A percentile compares a stretch with the other conserved stretches of the same genome.
These are phyloP conservation scores for Aotearoamyces nothofagi DNA, from an alignment of 2,329 filamentous ascomycete species.

Conservation along the genomic window DNA sequence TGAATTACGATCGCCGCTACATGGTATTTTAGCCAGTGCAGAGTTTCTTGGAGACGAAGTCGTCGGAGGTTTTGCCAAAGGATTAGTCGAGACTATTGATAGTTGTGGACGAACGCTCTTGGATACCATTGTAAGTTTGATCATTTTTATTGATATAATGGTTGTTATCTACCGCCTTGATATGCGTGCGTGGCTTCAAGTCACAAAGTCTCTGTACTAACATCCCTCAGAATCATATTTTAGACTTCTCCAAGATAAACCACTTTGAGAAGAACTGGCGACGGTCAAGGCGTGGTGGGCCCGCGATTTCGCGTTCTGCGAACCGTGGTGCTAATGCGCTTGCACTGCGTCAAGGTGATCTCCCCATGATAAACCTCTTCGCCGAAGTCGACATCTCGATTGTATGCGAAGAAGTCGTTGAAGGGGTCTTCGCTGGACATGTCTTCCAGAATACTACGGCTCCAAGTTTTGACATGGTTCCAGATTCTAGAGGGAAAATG, in stretches of 20 bases:
- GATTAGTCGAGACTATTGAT: constrained; percentile 21
- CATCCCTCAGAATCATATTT: constrained; percentile 22
- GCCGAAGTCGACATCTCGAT: constrained; percentile 18
- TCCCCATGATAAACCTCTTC: constrained; percentile 20
- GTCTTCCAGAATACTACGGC: constrained; percentile 18
- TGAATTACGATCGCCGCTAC: constrained; percentile 38
- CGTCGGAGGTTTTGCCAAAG: constrained; percentile 15
- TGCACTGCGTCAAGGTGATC: constrained; percentile 13
- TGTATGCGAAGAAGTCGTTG: constrained; percentile 20
- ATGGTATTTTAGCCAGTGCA: constrained; percentile 37
- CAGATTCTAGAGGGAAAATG: constrained; percentile 13
- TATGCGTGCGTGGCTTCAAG: too few relatives aligned
- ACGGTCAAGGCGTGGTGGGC: constrained; percentile 9
- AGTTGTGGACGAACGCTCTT: constrained; percentile 23
- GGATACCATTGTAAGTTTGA: constrained; percentile 24
- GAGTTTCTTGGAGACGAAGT: constrained; percentile 31
- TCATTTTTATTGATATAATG: too few relatives aligned
- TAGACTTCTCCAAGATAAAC: constrained; percentile 25
- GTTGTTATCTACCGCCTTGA: too few relatives aligned
- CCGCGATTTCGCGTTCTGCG: constrained; percentile 1
- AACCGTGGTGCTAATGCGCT: constrained; percentile 4
- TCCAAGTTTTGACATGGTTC: constrained; percentile 17
- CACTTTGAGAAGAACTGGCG: constrained; percentile 20
- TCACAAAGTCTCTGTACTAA: too few relatives aligned
- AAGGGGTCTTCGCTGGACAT: constrained; percentile 20